Evolutionary conservation across 2,329 filamentous ascomycete genomes (phyloP).

Genomic region (Colletotrichum acutatum): DNA sequence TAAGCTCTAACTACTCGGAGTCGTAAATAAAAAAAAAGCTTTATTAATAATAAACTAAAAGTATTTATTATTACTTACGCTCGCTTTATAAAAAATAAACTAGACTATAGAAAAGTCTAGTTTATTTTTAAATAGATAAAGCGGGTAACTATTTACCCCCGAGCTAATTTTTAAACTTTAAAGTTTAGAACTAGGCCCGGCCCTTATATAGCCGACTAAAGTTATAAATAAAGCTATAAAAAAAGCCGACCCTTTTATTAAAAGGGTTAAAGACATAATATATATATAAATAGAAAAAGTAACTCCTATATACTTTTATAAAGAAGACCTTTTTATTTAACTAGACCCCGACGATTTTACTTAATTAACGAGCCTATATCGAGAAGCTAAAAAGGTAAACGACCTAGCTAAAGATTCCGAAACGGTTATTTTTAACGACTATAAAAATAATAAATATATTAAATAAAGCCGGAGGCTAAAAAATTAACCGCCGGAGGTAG

Average conservation of each 20-base stretch:
- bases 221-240: rapidly evolving
- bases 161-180: rapidly evolving
- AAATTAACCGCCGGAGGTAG: too few species aligned
- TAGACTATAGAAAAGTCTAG: not conserved
- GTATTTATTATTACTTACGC: not conserved
- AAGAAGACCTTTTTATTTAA: too few species aligned
- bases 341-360: rapidly evolving
- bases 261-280: not conserved
- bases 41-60: not conserved
- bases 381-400: too few species aligned
- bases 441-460: not conserved
- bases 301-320: too few species aligned
- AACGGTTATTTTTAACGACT: too few species aligned
- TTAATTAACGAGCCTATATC: too few species aligned
- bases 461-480: not conserved
- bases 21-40: not conserved
- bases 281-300: not conserved
- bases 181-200: not conserved
- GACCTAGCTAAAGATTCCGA: rapidly evolving
- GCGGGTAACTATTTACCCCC: rapidly evolving
- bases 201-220: rapidly evolving
- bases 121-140: not conserved
- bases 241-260: not conserved
- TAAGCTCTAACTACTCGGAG: too few species aligned
- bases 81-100: not conserved